phyloP scores from a whole-genome alignment of 306 rosid genomes.

The Cotoneaster glaucophyllus region DNA sequence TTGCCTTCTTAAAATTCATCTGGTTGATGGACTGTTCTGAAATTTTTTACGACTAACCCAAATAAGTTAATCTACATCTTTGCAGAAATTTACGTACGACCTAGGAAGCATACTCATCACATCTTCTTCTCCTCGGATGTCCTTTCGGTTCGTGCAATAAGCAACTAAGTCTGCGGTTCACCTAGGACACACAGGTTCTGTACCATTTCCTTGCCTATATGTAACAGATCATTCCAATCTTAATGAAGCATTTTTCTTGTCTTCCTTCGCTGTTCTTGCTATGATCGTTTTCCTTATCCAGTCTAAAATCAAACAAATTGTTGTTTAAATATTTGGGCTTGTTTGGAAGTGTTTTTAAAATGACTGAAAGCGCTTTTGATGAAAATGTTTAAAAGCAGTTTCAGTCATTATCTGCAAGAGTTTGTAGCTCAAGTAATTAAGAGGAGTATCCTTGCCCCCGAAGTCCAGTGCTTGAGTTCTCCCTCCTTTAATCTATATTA shows the following conservation, averaged over 20 bases:
- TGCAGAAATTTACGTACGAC: conserved; percentile 35
- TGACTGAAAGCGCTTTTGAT: too few species aligned
- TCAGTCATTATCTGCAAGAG: background rate
- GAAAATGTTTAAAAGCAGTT: too few species aligned
- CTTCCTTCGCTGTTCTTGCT: background rate
- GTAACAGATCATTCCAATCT: conserved; percentile 18
- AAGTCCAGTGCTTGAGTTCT: background rate
- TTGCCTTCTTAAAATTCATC: background rate
- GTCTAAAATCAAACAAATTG: background rate
- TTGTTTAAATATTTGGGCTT: background rate
- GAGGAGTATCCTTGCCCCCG: background rate
- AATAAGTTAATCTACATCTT: conserved; percentile 3
- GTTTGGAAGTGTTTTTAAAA: too few species aligned
- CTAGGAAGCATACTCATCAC: conserved; percentile 13
- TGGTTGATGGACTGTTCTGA: background rate
- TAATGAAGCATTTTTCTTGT: conserved; percentile 21
- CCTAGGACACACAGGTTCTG: conserved; percentile 32
- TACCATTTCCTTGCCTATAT: conserved; percentile 24
- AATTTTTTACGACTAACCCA: background rate
- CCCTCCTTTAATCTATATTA: too few species aligned
- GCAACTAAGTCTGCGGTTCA: conserved; percentile 17
- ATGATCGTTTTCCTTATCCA: too few species aligned
- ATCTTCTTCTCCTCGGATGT: background rate
- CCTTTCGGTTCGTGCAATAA: background rate
- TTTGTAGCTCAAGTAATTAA: background rate